Evolutionary conservation across 805 yeast species (phyloP), one percentile per base, ranked within the genome.

Genomic region (Saturnispora kantuleensis): DNA sequence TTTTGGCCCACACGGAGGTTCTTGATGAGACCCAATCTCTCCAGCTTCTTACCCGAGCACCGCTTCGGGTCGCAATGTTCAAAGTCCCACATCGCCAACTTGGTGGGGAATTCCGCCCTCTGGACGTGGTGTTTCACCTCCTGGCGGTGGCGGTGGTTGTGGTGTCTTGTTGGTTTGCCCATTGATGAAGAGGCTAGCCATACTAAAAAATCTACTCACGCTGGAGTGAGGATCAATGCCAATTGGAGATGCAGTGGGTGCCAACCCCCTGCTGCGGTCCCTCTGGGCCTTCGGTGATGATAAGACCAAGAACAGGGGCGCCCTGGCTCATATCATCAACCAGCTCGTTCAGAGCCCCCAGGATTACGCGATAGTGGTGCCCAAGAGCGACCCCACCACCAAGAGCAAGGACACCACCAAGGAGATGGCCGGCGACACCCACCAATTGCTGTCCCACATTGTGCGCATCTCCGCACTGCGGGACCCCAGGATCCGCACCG

Each of bases 21-120:
- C 49, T 78, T 77, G 41, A 93, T 89, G 16, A 87, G 64, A 1
- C 97, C 97, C 16, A 90, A 63, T 45, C 97, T 71, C 56, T 87
- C 96, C 29, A 93, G 69, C 60, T 88, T 89, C 67, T 93, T 93
- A 15, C 98, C 98, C 52, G 94, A 82, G 60, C 98, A 93, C 58
- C 97, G 73, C 59, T 93, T 93, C 1, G 98, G 98, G 64, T 93
- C 98, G 67, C 98, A 93, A 59, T 93, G 98, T 52, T 89, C 96
- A 58, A 93, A 93, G 62, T 93, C 98, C 96, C 98, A 90, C 98
- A 90, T 90, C 13, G 96, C 97, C 50, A 89, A 62, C 56, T 86
- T 88, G 31, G 83, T 81, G 1, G 95, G 96, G 57, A 86, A 84
- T 41, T 72, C 66, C 2, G 50, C 51, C 31, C 43, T 48, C 17